Evolutionary conservation across 345 rosid species (phyloP).

Genomic region (Lepidium aucheri): DNA sequence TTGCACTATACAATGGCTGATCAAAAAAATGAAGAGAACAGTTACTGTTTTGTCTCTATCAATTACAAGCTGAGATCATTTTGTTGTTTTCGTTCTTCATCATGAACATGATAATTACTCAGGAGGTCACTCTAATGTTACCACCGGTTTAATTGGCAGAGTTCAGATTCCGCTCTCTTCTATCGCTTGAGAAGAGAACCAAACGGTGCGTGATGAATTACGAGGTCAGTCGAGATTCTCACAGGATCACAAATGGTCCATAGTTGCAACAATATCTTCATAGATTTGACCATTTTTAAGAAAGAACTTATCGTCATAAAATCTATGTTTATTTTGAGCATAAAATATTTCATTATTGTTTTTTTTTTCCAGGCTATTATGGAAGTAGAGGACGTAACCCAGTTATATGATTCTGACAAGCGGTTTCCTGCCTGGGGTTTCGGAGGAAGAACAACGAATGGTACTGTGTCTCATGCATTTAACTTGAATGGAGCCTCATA

Average conservation of each 20-base stretch:
- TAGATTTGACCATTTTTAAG: not conserved
- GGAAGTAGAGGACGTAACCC: constrained; percentile 81
- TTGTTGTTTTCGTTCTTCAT: constrained; percentile 34
- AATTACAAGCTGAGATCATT: too few species aligned
- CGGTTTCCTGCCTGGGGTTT: constrained; percentile 88
- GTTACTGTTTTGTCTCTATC: too few species aligned
- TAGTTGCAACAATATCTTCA: too few species aligned
- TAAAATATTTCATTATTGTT: not conserved
- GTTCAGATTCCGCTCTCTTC: constrained; percentile 47
- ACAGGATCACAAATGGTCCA: too few species aligned
- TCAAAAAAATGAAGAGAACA: too few species aligned
- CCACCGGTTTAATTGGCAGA: constrained; percentile 45
- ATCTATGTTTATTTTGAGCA: not conserved
- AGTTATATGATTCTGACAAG: constrained; percentile 76
- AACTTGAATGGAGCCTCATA: too few species aligned
- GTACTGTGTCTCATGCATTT: too few species aligned
- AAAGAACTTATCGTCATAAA: not conserved
- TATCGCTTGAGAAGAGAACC: constrained; percentile 41
- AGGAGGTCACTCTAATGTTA: constrained; percentile 27
- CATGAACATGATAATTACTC: constrained; percentile 30
- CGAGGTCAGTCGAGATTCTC: too few species aligned
- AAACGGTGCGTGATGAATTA: not conserved
- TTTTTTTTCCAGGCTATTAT: constrained; percentile 58
- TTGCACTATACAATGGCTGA: too few species aligned
- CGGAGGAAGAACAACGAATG: constrained; percentile 58